phyloP scores from a whole-genome alignment of 192 early-diverging fungal genomes.

The Rhizophagus sp. region DNA sequence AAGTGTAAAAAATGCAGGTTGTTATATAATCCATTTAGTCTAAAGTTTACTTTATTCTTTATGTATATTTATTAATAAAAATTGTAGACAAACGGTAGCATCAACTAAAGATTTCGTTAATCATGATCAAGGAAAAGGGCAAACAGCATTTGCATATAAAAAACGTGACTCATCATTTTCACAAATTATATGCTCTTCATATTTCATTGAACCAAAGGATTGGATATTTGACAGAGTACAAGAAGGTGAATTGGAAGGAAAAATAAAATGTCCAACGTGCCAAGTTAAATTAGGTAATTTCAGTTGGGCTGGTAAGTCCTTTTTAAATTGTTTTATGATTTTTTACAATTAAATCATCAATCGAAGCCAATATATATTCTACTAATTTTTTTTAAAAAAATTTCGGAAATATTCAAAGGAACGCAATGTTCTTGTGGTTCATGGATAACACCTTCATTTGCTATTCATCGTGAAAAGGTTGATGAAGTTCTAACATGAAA shows the following conservation, averaged over 20 bases:
- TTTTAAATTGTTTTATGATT: background rate
- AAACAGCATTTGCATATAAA: conserved; percentile 69
- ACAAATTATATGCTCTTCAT: conserved; percentile 58
- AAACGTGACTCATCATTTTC: conserved; percentile 57
- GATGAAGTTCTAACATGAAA: conserved; percentile 48
- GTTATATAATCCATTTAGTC: background rate
- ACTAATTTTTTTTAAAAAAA: too few species aligned
- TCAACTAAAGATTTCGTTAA: conserved; percentile 64
- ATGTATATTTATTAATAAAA: background rate
- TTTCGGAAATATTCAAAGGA: background rate
- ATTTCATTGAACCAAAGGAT: conserved; percentile 83
- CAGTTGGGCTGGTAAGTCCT: conserved; percentile 68
- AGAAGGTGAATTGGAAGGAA: conserved; percentile 53
- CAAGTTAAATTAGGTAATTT: conserved; percentile 76
- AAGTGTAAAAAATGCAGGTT: conserved; percentile 30
- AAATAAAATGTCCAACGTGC: conserved; percentile 79
- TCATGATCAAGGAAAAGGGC: conserved; percentile 70
- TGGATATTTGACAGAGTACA: conserved; percentile 70
- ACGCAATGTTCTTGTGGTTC: conserved; percentile 78
- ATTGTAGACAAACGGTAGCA: conserved; percentile 56
- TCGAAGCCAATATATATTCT: too few species aligned
- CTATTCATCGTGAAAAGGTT: conserved; percentile 73
- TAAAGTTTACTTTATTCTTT: background rate
- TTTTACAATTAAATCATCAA: background rate
- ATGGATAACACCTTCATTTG: conserved; percentile 81